A percentile compares a stretch with the other conserved stretches of the same genome.
Conservation (phyloP, 257 asterid genomes). For the Solanum habrochaites region DNA sequence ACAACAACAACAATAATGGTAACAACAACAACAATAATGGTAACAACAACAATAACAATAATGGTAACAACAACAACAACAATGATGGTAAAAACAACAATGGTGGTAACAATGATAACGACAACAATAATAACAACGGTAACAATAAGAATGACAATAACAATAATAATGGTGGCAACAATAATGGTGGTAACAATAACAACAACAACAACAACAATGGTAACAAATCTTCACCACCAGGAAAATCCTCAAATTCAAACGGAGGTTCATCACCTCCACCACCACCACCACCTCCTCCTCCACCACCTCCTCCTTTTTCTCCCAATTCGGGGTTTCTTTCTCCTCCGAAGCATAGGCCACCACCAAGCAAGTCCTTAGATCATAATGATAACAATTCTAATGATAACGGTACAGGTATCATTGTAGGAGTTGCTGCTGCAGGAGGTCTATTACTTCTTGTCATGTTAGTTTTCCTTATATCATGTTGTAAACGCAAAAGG, state of each 20-base stretch:
- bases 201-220: not conserved
- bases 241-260: not conserved
- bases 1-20: not conserved
- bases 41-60: not conserved
- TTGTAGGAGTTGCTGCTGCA: slow-evolving; percentile 59
- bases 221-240: not conserved
- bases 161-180: too few species aligned
- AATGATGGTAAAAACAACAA: too few species aligned
- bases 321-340: not conserved
- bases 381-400: slow-evolving; percentile 3
- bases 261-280: slow-evolving; percentile 1
- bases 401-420: slow-evolving; percentile 1
- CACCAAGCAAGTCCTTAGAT: slow-evolving; percentile 9
- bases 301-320: not conserved
- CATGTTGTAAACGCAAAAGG: slow-evolving; percentile 37
- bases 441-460: slow-evolving; percentile 41
- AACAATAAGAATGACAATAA: not conserved
- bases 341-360: slow-evolving; percentile 4
- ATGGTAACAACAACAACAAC: too few species aligned
- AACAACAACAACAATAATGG: not conserved
- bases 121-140: not conserved
- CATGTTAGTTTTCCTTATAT: slow-evolving; percentile 26
- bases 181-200: not conserved
- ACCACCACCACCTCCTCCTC: slow-evolving; percentile 3
- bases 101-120: fast-evolving